Evolutionary conservation across 1,139 yeast genomes (phyloP).

Genomic region (Pichia sp.): DNA sequence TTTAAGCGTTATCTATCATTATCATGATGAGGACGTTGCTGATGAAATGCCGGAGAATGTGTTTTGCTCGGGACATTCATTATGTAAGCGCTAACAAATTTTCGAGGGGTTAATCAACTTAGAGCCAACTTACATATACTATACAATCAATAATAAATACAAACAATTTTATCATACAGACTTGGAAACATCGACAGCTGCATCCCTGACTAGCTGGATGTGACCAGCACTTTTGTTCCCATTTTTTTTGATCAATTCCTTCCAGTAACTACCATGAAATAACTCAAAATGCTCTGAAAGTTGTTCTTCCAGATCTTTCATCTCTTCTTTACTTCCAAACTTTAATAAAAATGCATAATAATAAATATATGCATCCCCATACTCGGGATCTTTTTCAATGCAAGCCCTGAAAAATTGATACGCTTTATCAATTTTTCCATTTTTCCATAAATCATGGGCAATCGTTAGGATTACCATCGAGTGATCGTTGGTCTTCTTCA

Average conservation of each 20-base stretch:
- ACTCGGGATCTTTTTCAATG: slow-evolving; percentile 45
- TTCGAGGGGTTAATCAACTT: not conserved
- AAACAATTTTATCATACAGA: not conserved
- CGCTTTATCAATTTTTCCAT: slow-evolving; percentile 63
- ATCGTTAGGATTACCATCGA: slow-evolving; percentile 56
- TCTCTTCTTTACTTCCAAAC: slow-evolving; percentile 32
- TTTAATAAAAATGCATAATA: slow-evolving; percentile 41
- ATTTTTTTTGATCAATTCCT: slow-evolving; percentile 40
- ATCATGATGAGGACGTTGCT: too few relatives aligned
- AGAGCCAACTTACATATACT: not conserved
- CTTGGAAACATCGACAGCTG: slow-evolving; percentile 12
- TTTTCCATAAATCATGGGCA: slow-evolving; percentile 67
- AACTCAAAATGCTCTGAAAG: slow-evolving; percentile 40
- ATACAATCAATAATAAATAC: not conserved
- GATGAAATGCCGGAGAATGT: not conserved
- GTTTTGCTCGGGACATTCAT: not conserved
- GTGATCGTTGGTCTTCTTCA: slow-evolving; percentile 60
- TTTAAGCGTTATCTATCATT: too few relatives aligned
- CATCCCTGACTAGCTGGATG: slow-evolving; percentile 20
- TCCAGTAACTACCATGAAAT: slow-evolving; percentile 56
- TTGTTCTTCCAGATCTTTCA: slow-evolving; percentile 29
- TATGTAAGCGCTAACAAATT: not conserved
- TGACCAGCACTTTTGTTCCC: slow-evolving; percentile 21
- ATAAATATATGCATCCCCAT: slow-evolving; percentile 84
- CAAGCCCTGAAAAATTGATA: slow-evolving; percentile 75